Base-by-base conservation (phyloP, 2,329 filamentous ascomycete genomes). In the Fusarium sambucinum region DNA sequence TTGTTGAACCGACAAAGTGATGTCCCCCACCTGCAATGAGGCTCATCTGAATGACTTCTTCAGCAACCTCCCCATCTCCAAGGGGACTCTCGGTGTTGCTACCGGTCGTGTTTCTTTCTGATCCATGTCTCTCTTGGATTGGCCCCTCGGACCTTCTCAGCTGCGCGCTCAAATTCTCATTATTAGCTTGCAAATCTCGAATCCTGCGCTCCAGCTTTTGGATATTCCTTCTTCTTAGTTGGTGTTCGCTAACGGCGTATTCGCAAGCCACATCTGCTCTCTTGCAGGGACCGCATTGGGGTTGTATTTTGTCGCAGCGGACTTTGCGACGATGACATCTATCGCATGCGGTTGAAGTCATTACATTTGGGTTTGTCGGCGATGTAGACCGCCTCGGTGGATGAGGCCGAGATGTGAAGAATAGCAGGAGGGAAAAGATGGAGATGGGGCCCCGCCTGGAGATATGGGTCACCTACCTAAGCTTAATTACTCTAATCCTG, bases 41-140 rank as follows among this genome's bases (percentile, higher is more conserved):
- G 9, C 80, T 80, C n/a, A 82, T 72, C 55, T 79, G 79, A 1
- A 80, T 79, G n/a, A 83, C 79, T 56, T 83, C 78, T 29, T 78
- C 78, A 0, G 79, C 76, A 4, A 81, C 76, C 23, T 80, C 78
- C 8, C 51, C 68, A 37, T 71, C 69, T 5, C 58, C 55, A 0
- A 46, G 53, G 1, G 59, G 47, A 48, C 59, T 60, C 5, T 55
- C 56, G 8, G 40, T 58, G 35, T 41, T 58, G 46, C 17, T 55
- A 37, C 61, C 54, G 3, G 32, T 13, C 19, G 6, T 35, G 1
- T 14, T 51, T 21, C 51, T 37, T 50, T 37, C 46, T 11, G 23
- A 21, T 33, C 21, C 9, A 4, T 2, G 12, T 16, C 16, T n/a
- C 21, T 33, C 38, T 14, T 35, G 32, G 1, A 1, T 5, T 0